phyloP scores from a whole-genome alignment of 163 green algal species.

The Scenedesmus sp. region DNA sequence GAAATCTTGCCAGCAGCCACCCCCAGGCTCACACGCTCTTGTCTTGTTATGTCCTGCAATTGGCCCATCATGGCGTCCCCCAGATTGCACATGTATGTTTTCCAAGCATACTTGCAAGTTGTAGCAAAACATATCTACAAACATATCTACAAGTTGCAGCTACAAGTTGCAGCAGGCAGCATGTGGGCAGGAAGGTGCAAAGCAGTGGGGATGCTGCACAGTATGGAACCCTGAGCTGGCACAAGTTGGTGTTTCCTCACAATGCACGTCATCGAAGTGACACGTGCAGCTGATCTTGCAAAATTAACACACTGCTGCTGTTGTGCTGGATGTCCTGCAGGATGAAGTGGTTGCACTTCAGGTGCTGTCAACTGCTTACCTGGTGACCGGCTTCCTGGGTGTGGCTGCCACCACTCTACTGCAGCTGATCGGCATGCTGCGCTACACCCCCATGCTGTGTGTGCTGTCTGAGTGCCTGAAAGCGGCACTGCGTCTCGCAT shows the following conservation, averaged over 20 bases:
- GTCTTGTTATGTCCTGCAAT: too few relatives aligned
- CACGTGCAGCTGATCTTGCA: not conserved
- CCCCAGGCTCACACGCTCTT: too few relatives aligned
- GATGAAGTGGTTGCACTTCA: conserved; percentile 81
- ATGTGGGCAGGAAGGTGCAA: too few relatives aligned
- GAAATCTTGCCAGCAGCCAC: too few relatives aligned
- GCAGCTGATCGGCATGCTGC: conserved; percentile 53
- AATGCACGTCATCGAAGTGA: too few relatives aligned
- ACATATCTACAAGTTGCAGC: too few relatives aligned
- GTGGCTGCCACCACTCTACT: conserved; percentile 77
- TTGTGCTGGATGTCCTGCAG: conserved; percentile 47
- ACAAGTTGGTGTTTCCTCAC: not conserved
- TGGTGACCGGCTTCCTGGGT: conserved; percentile 80
- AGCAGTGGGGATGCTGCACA: too few relatives aligned
- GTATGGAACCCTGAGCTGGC: too few relatives aligned
- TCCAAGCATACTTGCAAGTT: not conserved
- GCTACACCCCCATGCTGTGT: not conserved
- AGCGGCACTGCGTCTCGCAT: conserved; percentile 61
- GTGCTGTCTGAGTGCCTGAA: conserved; percentile 42
- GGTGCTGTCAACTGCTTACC: conserved; percentile 76
- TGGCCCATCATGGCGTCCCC: too few relatives aligned
- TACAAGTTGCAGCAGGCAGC: too few relatives aligned
- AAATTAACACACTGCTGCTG: not conserved
- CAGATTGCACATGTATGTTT: too few relatives aligned
- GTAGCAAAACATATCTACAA: too few relatives aligned